These are phyloP conservation scores for Erythrophleum ivorense DNA, from an alignment of 331 rosid species.

Conservation along the genomic window DNA sequence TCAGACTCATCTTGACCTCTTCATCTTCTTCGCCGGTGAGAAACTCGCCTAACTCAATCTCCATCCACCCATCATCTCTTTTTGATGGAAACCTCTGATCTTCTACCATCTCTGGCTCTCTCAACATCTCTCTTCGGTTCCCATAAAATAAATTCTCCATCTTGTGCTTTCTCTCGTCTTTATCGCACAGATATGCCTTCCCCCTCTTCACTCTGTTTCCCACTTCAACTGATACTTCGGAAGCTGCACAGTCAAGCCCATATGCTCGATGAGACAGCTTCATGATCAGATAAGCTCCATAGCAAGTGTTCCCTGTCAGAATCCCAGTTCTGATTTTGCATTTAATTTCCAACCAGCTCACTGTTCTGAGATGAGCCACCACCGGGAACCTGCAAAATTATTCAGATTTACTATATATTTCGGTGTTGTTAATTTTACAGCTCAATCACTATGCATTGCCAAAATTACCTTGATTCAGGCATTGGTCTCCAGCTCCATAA, in stretches of 20 bases:
- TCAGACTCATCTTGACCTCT: slow-evolving; percentile 51
- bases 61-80: slow-evolving; percentile 74
- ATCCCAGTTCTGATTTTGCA: slow-evolving; percentile 49
- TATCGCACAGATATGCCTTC: slow-evolving; percentile 37
- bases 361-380: slow-evolving; percentile 63
- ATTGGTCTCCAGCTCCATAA: slow-evolving; percentile 64
- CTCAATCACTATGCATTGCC: too few species aligned
- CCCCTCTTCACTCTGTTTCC: slow-evolving; percentile 41
- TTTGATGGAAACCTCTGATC: background rate
- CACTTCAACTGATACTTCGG: slow-evolving; percentile 44
- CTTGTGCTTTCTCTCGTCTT: slow-evolving; percentile 17
- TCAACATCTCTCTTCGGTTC: slow-evolving; percentile 26
- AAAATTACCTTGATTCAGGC: slow-evolving; percentile 57
- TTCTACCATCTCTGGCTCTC: background rate
- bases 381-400: slow-evolving; percentile 53
- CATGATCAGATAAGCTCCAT: slow-evolving; percentile 62
- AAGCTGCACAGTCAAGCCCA: slow-evolving; percentile 52
- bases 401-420: background rate
- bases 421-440: too few species aligned
- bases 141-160: slow-evolving; percentile 34
- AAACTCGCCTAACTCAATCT: slow-evolving; percentile 69
- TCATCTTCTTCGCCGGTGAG: slow-evolving; percentile 47
- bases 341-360: slow-evolving; percentile 58
- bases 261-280: slow-evolving; percentile 53
- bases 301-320: slow-evolving; percentile 54